Conservation (phyloP, 2,329 filamentous ascomycete species). For the Xylariales sp. region DNA sequence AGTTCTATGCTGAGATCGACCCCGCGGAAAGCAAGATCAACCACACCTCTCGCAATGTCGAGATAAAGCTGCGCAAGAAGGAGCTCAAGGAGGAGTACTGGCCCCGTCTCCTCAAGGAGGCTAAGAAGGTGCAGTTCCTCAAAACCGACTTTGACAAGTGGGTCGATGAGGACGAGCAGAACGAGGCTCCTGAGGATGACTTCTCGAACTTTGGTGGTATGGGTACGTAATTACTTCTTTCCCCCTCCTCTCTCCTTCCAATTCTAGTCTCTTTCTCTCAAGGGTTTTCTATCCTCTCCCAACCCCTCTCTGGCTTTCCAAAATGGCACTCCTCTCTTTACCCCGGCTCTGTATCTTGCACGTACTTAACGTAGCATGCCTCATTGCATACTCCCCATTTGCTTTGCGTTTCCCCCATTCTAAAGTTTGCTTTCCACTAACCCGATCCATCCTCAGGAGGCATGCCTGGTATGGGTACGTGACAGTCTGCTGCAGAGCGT, state of each 20-base stretch:
- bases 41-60: conserved; percentile 83
- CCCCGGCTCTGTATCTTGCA: background rate
- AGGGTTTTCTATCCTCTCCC: background rate
- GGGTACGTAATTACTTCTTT: conserved; percentile 40
- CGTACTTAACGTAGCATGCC: background rate
- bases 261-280: background rate
- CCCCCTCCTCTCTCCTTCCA: background rate
- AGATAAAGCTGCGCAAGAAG: conserved; percentile 95
- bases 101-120: conserved; percentile 89
- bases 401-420: background rate
- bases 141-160: conserved; percentile 99
- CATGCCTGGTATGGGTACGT: conserved; percentile 35
- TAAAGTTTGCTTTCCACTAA: conserved; percentile 5
- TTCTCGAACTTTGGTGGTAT: conserved; percentile 63
- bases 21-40: conserved; percentile 76
- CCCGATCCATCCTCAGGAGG: conserved; percentile 34
- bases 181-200: conserved; percentile 82
- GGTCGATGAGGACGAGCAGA: conserved; percentile 98
- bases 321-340: background rate
- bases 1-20: conserved; percentile 91
- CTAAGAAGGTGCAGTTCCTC: conserved; percentile 87
- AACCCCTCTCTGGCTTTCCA: background rate
- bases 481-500: background rate
- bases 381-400: background rate
- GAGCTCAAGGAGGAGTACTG: conserved; percentile 92